Evolutionary conservation across 2,329 filamentous ascomycete species (phyloP).

Genomic region (Aureobasidium sp.): DNA sequence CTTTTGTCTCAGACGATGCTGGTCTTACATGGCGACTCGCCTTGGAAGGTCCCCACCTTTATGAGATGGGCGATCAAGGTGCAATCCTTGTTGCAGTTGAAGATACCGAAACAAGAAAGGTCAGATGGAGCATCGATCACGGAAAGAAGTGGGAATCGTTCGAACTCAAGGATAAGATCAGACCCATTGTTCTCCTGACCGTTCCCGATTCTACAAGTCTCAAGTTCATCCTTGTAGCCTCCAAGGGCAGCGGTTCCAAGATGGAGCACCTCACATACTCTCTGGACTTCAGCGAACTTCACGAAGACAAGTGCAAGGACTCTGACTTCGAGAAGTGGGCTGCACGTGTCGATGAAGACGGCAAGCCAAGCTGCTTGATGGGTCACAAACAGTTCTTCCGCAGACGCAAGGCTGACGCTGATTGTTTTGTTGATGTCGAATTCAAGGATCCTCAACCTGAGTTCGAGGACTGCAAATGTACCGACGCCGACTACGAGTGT

Average conservation of each 20-base stretch:
- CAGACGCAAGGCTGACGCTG: constrained; percentile 74
- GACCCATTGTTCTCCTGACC: constrained; percentile 69
- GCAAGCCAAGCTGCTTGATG: constrained; percentile 84
- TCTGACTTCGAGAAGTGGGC: constrained; percentile 82
- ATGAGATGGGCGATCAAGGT: constrained; percentile 91
- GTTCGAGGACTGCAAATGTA: constrained; percentile 71
- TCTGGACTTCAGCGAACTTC: constrained; percentile 74
- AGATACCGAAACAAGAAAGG: constrained; percentile 56
- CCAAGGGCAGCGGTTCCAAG: constrained; percentile 44
- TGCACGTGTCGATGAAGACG: constrained; percentile 71
- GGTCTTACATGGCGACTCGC: constrained; percentile 74
- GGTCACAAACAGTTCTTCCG: constrained; percentile 84
- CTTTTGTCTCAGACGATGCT: constrained; percentile 86
- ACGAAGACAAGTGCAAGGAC: constrained; percentile 69
- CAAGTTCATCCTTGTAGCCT: constrained; percentile 74
- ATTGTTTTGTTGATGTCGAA: constrained; percentile 81
- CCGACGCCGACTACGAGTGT: constrained; percentile 83
- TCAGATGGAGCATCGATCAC: constrained; percentile 80
- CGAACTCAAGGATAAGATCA: constrained; percentile 62
- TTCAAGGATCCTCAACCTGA: constrained; percentile 70
- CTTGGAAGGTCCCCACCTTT: constrained; percentile 78
- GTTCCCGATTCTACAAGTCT: constrained; percentile 87
- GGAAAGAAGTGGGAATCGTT: constrained; percentile 72
- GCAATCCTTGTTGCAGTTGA: constrained; percentile 77
- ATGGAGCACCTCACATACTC: constrained; percentile 50